phyloP scores from a whole-genome alignment of 345 rosid genomes.

The Pelargonium nanum region DNA sequence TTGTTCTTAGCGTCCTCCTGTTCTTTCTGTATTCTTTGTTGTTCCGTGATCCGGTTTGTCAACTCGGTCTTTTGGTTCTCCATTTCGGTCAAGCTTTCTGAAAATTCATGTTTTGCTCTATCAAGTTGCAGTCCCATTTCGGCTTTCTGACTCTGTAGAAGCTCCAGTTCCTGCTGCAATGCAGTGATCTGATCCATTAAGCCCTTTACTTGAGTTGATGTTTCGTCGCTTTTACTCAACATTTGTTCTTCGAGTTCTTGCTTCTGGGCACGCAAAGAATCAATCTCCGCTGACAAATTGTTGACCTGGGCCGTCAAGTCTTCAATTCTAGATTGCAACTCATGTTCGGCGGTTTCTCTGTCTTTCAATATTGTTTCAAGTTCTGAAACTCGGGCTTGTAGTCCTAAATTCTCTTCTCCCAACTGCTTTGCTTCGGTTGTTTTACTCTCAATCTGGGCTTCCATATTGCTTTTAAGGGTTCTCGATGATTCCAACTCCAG shows the following conservation, averaged over 20 bases:
- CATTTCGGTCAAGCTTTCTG: slow-evolving; percentile 26
- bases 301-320: slow-evolving; percentile 42
- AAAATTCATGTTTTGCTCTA: slow-evolving; percentile 40
- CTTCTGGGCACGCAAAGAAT: slow-evolving; percentile 32
- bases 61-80: slow-evolving; percentile 22
- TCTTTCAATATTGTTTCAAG: slow-evolving; percentile 35
- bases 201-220: slow-evolving; percentile 31
- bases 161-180: slow-evolving; percentile 42
- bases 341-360: slow-evolving; percentile 43
- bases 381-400: slow-evolving; percentile 38
- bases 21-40: slow-evolving; percentile 31
- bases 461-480: slow-evolving; percentile 30
- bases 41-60: slow-evolving; percentile 28
- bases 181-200: slow-evolving; percentile 38
- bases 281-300: slow-evolving; percentile 29
- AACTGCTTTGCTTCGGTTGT: slow-evolving; percentile 33
- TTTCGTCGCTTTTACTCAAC: slow-evolving; percentile 38
- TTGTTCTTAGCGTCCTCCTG: slow-evolving; percentile 32
- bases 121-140: slow-evolving; percentile 22
- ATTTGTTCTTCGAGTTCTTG: slow-evolving; percentile 57
- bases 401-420: slow-evolving; percentile 31
- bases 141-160: slow-evolving; percentile 26
- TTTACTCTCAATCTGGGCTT: slow-evolving; percentile 37
- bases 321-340: slow-evolving; percentile 41
- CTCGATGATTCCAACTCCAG: slow-evolving; percentile 38